Evolutionary conservation across 306 rosid genomes (phyloP).

Genomic region (Quercus agrifolia): DNA sequence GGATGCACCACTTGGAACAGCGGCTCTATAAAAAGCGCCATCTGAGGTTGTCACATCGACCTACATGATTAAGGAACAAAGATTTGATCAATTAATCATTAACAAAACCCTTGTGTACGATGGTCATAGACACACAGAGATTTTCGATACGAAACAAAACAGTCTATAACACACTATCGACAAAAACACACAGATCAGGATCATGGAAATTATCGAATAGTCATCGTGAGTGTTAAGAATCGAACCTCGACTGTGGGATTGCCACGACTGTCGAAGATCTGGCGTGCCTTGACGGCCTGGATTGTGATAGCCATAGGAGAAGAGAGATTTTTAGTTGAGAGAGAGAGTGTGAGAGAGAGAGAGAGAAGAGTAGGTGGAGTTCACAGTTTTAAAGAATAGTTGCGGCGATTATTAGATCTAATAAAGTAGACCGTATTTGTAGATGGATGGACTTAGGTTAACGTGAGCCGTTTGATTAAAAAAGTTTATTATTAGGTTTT

Average conservation of each 20-base stretch:
- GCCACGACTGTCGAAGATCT: constrained; percentile 99
- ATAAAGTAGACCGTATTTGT: not conserved
- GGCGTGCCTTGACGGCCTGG: constrained; percentile 65
- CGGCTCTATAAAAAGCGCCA: constrained; percentile 81
- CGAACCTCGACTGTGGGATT: constrained; percentile 97
- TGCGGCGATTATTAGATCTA: not conserved
- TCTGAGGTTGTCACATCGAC: constrained; percentile 57
- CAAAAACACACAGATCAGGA: not conserved
- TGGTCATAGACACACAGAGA: not conserved
- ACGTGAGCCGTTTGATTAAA: constrained; percentile 31
- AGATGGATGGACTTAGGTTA: constrained; percentile 9
- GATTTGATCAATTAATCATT: too few species aligned
- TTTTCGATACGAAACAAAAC: not conserved
- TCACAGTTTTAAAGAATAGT: not conserved
- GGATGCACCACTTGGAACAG: constrained; percentile 99
- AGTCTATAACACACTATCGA: not conserved
- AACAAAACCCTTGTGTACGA: too few species aligned
- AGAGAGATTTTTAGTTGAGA: constrained; percentile 19
- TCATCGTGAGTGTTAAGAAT: too few species aligned
- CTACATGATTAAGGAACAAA: constrained; percentile 19
- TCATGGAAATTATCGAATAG: too few species aligned
- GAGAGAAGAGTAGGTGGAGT: not conserved
- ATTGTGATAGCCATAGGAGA: constrained; percentile 55
- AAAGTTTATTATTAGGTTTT: not conserved
- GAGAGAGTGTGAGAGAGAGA: not conserved